phyloP scores from a whole-genome alignment of 768 basidiomycete genomes.

The Neoboletus subvelutipes region DNA sequence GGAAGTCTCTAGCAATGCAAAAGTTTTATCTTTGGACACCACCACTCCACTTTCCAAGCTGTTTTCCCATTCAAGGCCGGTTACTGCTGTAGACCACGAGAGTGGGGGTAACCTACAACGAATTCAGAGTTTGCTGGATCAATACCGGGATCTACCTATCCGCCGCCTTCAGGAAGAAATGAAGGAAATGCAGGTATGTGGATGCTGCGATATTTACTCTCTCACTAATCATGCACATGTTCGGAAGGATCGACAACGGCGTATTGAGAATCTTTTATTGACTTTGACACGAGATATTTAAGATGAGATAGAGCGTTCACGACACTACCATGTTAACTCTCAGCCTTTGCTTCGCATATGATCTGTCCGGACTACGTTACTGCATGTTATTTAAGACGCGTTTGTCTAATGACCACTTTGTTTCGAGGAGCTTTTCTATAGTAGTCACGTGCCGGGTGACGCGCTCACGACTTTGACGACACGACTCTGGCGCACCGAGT shows the following conservation, averaged over 20 bases:
- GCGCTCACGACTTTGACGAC: conserved; percentile 6
- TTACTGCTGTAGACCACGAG: conserved; percentile 27
- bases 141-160: conserved; percentile 62
- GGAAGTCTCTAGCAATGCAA: conserved; percentile 31
- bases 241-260: conserved; percentile 65
- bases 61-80: conserved; percentile 24
- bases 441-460: conserved; percentile 24
- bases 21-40: conserved; percentile 29
- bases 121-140: conserved; percentile 63
- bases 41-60: conserved; percentile 29
- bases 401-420: background rate
- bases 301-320: conserved; percentile 27
- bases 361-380: background rate
- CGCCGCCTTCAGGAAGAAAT: conserved; percentile 72
- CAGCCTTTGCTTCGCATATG: background rate
- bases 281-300: conserved; percentile 68
- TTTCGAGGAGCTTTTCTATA: background rate
- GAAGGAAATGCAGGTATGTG: conserved; percentile 72
- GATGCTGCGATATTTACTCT: background rate
- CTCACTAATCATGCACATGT: conserved; percentile 2
- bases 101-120: conserved; percentile 47
- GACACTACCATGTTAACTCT: background rate
- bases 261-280: conserved; percentile 71
- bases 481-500: background rate
- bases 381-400: background rate